phyloP scores from a whole-genome alignment of 441 rosid species.

The Manihot esculenta region DNA sequence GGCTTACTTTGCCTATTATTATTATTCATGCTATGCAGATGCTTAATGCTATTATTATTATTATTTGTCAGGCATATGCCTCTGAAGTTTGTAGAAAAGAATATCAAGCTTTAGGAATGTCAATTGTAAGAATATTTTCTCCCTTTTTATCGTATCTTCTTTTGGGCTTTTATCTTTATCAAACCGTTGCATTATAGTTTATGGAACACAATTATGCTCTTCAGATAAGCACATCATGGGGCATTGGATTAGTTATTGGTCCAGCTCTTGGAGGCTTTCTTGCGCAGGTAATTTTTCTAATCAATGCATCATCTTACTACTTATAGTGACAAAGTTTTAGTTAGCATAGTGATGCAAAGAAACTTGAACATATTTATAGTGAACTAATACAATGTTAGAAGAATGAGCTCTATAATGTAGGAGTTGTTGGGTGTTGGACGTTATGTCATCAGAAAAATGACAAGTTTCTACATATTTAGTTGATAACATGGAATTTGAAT shows the following conservation, averaged over 20 bases:
- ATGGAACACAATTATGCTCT: neutral
- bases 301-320: neutral
- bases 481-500: neutral
- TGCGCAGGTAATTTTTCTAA: conserved; percentile 39
- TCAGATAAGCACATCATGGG: conserved; percentile 56
- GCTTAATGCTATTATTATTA: neutral
- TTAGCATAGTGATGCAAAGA: neutral
- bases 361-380: neutral
- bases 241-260: conserved; percentile 50
- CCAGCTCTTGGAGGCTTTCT: conserved; percentile 59
- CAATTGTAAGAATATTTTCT: conserved; percentile 36
- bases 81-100: conserved; percentile 46
- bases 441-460: neutral
- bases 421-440: neutral
- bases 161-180: neutral
- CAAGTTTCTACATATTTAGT: neutral
- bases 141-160: neutral
- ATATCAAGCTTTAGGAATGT: conserved; percentile 49
- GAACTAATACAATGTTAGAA: neutral
- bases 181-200: neutral
- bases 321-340: neutral
- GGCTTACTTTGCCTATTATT: neutral
- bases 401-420: neutral
- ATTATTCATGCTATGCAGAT: neutral
- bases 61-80: conserved; percentile 47